Conservation (phyloP, 108 stramenopile species). For the Discostella stelligeroides region DNA sequence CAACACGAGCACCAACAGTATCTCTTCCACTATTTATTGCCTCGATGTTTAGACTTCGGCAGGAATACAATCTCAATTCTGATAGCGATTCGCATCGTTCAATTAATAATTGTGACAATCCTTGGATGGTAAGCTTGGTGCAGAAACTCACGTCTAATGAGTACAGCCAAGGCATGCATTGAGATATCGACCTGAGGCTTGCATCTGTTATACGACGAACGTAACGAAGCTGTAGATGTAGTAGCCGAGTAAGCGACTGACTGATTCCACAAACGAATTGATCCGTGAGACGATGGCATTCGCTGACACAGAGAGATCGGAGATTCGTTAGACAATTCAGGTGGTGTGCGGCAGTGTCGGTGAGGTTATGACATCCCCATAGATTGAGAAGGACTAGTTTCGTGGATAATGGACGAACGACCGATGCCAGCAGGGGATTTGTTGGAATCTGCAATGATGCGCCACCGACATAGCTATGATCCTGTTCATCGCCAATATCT, state of each 20-base stretch:
- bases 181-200: slow-evolving; percentile 48
- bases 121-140: slow-evolving; percentile 47
- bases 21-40: slow-evolving; percentile 4
- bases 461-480: too few species aligned
- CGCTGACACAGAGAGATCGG: slow-evolving; percentile 60
- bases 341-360: slow-evolving; percentile 44
- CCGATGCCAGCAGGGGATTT: not conserved
- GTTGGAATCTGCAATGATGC: too few species aligned
- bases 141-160: slow-evolving; percentile 75
- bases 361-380: slow-evolving; percentile 67
- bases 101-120: slow-evolving; percentile 39
- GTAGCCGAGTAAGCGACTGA: slow-evolving; percentile 34
- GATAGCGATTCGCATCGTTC: slow-evolving; percentile 38
- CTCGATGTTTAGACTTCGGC: slow-evolving; percentile 27
- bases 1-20: slow-evolving; percentile 13
- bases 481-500: not conserved
- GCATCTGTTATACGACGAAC: slow-evolving; percentile 56
- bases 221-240: slow-evolving; percentile 59
- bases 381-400: slow-evolving; percentile 64
- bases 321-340: slow-evolving; percentile 42
- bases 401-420: not conserved
- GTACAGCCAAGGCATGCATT: slow-evolving; percentile 46
- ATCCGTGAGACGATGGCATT: slow-evolving; percentile 72
- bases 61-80: slow-evolving; percentile 58
- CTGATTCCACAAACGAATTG: slow-evolving; percentile 48